Conservation (phyloP, 352 stramenopile genomes). For the Phytophthora citrophthora region DNA sequence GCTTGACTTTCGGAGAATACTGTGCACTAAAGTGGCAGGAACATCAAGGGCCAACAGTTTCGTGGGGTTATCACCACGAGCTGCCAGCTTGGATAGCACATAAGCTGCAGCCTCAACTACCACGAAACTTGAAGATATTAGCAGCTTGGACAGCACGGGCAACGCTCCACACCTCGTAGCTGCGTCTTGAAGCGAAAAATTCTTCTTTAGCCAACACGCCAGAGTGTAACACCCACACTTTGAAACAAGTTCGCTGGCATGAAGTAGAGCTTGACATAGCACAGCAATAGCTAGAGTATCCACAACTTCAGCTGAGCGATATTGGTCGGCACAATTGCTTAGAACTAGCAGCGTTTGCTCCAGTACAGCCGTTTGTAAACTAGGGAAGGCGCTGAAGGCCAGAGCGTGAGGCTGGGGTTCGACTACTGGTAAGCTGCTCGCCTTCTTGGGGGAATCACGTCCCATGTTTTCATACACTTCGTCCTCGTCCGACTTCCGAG, state of each 20-base stretch:
- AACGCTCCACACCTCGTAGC: constrained; percentile 54
- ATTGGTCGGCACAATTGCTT: constrained; percentile 71
- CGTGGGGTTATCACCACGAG: constrained; percentile 66
- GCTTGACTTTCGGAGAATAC: constrained; percentile 43
- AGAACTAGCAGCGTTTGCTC: constrained; percentile 74
- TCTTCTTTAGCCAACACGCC: constrained; percentile 67
- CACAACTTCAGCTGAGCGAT: constrained; percentile 42
- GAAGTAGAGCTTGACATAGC: constrained; percentile 54
- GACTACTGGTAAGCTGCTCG: constrained; percentile 7
- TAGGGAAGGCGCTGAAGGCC: constrained; percentile 66
- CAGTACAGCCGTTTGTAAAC: constrained; percentile 59
- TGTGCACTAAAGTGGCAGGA: constrained; percentile 57
- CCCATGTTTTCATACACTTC: constrained; percentile 31
- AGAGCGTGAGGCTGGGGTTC: constrained; percentile 32
- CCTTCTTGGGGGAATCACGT: constrained; percentile 24
- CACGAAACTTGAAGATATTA: constrained; percentile 62
- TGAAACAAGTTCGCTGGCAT: constrained; percentile 75
- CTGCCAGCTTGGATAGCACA: constrained; percentile 66
- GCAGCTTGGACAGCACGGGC: constrained; percentile 57
- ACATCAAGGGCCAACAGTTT: constrained; percentile 72
- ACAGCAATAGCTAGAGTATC: constrained; percentile 66
- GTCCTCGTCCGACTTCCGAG: constrained; percentile 18
- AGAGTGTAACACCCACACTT: constrained; percentile 75
- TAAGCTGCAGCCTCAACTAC: constrained; percentile 72
- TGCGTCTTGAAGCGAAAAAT: constrained; percentile 49